Evolutionary conservation across 495 filamentous ascomycete genomes (phyloP), one percentile per base, ranked within the genome.

Genomic region (Glonium stellatum): DNA sequence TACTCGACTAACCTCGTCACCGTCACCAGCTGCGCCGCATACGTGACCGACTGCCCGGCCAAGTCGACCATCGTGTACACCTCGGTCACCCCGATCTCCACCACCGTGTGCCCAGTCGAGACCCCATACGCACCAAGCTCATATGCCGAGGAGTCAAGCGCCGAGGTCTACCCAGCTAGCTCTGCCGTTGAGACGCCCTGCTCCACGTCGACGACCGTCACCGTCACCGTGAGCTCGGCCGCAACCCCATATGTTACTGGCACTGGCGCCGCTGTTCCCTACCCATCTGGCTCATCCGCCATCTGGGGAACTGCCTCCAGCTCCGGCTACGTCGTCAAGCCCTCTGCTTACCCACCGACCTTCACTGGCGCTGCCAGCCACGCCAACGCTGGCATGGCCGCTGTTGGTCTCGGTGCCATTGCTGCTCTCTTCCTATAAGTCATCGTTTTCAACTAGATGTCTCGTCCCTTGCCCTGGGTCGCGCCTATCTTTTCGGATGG

Each of bases 311-410:
- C 53, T 37, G 37, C 34, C 18, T 55, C 34, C 23, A 37, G 53
- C 23, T 37, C 53, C 15, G 53, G 34, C 23, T 55, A 39, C 21
- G 48, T 34, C 13, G 10, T 18, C 48, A 23, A 52, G 48, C 48
- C 27, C 21, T 51, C 48, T 23, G 23, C 19, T 23, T 55, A 42
- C 25, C 53, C 53, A 39, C 53, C 53, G 4, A 31, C 21, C 5
- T 55, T 39, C 53, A 55, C 53, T 11, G 53, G 53, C 19, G 53
- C 53, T 42, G 53, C 53, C 53, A 55, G 53, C 53, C 53, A 55
- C 22, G 34, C 37, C 53, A 36, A 55, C 25, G 53, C 53, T 25
- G 53, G 53, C 19, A 21, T 42, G 13, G 53, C 53, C 53, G 53
- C 31, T 55, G 53, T 31, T 11, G 53, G 53, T 55, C 37, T 55